Base-by-base conservation (phyloP, 352 stramenopile genomes). In the Phytopythium oedochilum region DNA sequence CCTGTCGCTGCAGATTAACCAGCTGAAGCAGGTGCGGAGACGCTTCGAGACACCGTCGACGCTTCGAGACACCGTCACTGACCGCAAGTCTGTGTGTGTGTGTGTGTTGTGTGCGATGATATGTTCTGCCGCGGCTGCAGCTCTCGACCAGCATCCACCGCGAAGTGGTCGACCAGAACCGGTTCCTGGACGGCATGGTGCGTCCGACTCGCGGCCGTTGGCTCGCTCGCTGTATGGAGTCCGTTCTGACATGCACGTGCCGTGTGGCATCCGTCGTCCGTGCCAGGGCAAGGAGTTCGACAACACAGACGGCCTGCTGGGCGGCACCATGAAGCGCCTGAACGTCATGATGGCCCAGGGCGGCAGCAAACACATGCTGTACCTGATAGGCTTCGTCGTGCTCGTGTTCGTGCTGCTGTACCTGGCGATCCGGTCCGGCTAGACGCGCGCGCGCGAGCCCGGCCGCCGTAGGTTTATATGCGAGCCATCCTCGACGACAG, bases 301-400 rank as follows among this genome's bases (percentile, higher is more conserved):
- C 55, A 92, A 89, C 68, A 92, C 85, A 42, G 83, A 93, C 28
- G 78, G 82, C 0, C 61, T 95, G 38, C 62, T 95, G 23, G 81
- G 83, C 22, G 83, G 83, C 25, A 95, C 83, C n/a, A 89, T 95
- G 78, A 92, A 92, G 66, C 79, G 80, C 0, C 68, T 95, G 29
- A 78, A 79, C 25, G 68, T 75, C 60, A 95, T 95, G 85, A 92
- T 95, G 81, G 81, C 92, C 34, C 82, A 92, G 31, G 85, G 85
- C 44, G 82, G 85, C 38, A 89, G 82, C 71, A 93, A 89, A 66
- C 85, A 95, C 71, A 95, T 95, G 85, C 78, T 91, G 55, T 91
- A 93, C 55, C 70, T 94, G 59, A 77, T 93, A 42, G 71, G 57
- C 54, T 94, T 94, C 51, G 85, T 94, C 28, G 78, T 94, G 17